These are phyloP conservation scores for Penicillium sp. DNA, from an alignment of 2,329 filamentous ascomycete species.

Conservation along the genomic window DNA sequence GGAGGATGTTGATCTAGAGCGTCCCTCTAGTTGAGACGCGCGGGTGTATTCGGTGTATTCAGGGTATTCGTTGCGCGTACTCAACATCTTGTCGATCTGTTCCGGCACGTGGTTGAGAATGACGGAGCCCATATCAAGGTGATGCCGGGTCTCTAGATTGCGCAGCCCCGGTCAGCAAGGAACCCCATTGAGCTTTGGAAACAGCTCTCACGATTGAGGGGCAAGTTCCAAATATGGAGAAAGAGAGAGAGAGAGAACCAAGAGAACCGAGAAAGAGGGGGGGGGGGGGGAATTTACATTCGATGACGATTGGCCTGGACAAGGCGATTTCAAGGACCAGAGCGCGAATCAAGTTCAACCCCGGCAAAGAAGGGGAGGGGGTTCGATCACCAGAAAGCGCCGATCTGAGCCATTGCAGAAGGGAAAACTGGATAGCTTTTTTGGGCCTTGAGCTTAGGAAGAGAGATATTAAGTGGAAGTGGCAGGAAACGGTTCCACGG, in stretches of 20 bases:
- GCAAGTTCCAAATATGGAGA: background rate
- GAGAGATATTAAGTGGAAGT: background rate
- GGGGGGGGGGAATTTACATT: constrained; percentile 2
- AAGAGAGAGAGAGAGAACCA: background rate
- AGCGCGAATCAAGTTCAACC: background rate
- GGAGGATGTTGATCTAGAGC: constrained; percentile 34
- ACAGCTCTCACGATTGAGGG: background rate
- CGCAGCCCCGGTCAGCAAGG: constrained; percentile 8
- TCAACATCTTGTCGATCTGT: constrained; percentile 67
- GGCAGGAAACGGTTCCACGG: constrained; percentile 12
- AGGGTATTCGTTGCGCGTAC: constrained; percentile 40
- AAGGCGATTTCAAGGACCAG: constrained; percentile 1
- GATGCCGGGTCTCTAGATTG: constrained; percentile 3
- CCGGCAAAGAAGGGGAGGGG: background rate
- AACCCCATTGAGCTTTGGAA: constrained; percentile 8
- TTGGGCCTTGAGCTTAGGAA: background rate
- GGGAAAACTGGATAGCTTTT: background rate
- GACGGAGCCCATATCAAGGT: constrained; percentile 60
- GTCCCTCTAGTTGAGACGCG: constrained; percentile 22
- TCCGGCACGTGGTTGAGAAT: constrained; percentile 69
- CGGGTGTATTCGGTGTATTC: constrained; percentile 33
- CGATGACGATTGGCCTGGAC: constrained; percentile 11
- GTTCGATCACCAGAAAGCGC: background rate
- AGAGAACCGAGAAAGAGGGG: constrained; percentile 6
- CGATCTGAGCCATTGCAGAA: background rate